phyloP scores from a whole-genome alignment of 257 asterid genomes.

The Eustoma russellianum region DNA sequence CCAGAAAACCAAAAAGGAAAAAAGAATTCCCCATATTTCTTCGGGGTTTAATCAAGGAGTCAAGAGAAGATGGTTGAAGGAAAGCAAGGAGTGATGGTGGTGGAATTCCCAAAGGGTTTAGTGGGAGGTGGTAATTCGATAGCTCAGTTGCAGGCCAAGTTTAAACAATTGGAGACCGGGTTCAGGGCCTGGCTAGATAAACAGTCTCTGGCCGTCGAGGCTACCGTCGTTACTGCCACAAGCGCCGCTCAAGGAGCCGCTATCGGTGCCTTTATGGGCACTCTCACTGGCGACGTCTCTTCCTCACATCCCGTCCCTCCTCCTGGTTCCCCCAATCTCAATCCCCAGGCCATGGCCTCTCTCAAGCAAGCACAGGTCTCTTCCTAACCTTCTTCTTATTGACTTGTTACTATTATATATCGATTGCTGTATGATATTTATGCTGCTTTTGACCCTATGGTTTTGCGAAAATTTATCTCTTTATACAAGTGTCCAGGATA shows the following conservation, averaged over 20 bases:
- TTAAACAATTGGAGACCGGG: conserved; percentile 46
- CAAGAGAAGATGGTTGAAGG: conserved; percentile 34
- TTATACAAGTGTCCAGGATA: not conserved
- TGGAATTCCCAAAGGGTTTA: conserved; percentile 20
- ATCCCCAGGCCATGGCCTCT: conserved; percentile 71
- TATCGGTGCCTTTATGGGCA: conserved; percentile 81
- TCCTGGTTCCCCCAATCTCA: conserved; percentile 43
- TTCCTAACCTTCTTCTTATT: not conserved
- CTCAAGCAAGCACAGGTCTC: conserved; percentile 75
- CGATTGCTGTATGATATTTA: no score
- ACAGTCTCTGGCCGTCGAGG: conserved; percentile 81
- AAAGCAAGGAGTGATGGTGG: conserved; percentile 47
- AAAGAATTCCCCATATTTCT: no score
- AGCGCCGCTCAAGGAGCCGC: conserved; percentile 79
- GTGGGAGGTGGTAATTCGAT: conserved; percentile 38
- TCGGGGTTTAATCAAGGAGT: no score
- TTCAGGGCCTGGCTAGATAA: conserved; percentile 68
- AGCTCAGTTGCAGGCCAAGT: conserved; percentile 52
- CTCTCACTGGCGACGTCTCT: conserved; percentile 48
- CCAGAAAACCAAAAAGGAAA: no score
- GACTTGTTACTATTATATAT: no score
- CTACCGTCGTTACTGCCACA: conserved; percentile 71
- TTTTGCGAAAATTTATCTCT: not conserved
- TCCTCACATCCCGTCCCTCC: conserved; percentile 58
- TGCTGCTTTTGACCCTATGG: not conserved